phyloP scores from a whole-genome alignment of 805 yeast species.

The Metschnikowia peoriensis region DNA sequence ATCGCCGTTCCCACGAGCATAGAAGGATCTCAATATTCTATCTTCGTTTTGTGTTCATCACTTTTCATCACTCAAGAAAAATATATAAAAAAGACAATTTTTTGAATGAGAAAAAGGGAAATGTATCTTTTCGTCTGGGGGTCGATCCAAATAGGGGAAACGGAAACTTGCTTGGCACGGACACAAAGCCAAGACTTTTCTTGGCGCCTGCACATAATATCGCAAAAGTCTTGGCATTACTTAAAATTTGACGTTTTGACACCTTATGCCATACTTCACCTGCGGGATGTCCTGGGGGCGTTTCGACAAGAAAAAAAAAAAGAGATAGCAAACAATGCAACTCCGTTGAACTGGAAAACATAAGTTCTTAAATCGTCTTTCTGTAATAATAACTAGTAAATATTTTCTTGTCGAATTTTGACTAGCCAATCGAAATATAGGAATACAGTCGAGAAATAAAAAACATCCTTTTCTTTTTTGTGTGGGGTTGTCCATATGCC shows the following conservation, averaged over 20 bases:
- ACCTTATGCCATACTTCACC: slow-evolving; percentile 11
- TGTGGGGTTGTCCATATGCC: neutral
- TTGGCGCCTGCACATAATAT: slow-evolving; percentile 3
- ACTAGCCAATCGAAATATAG: too few species aligned
- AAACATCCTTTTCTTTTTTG: neutral
- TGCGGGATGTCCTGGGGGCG: slow-evolving; percentile 6
- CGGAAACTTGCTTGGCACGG: slow-evolving; percentile 6
- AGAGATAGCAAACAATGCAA: neutral
- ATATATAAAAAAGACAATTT: too few species aligned
- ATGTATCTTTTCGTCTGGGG: neutral
- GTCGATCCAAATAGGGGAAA: neutral
- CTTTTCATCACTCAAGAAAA: too few species aligned
- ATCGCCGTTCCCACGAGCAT: neutral
- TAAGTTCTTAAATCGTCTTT: too few species aligned
- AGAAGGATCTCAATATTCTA: too few species aligned
- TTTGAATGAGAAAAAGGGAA: too few species aligned
- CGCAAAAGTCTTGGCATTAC: slow-evolving; percentile 12
- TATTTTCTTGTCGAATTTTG: too few species aligned
- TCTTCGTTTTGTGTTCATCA: too few species aligned
- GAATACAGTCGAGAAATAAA: too few species aligned
- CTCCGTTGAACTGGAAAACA: neutral
- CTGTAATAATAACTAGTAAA: neutral
- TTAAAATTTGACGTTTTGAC: slow-evolving; percentile 15
- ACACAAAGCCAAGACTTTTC: slow-evolving; percentile 4
- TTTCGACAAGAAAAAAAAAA: neutral